Conservation (phyloP, 768 basidiomycete species). For the Pleurotus citrinopileatus region DNA sequence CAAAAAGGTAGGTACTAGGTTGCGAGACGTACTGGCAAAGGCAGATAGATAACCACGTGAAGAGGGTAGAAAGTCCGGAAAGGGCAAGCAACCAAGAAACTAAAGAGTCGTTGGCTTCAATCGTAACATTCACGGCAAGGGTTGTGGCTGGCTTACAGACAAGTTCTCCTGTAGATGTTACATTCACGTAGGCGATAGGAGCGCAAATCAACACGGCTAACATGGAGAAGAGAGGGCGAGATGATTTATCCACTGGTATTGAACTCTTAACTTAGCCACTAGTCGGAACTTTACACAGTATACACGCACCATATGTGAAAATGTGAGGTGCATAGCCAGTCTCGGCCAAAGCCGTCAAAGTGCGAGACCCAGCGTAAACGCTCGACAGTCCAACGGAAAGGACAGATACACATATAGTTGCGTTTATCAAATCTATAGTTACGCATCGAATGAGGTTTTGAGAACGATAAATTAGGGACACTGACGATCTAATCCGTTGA, state of each 20-base stretch:
- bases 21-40: slow-evolving; percentile 46
- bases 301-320: slow-evolving; percentile 31
- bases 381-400: slow-evolving; percentile 44
- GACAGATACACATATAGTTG: slow-evolving; percentile 43
- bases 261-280: background rate
- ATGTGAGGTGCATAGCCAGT: slow-evolving; percentile 44
- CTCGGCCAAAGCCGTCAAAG: slow-evolving; percentile 42
- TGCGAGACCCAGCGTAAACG: slow-evolving; percentile 44
- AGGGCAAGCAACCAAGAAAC: slow-evolving; percentile 43
- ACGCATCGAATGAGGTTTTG: background rate
- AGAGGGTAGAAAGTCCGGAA: slow-evolving; percentile 44
- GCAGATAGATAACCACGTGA: slow-evolving; percentile 44
- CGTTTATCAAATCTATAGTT: slow-evolving; percentile 35
- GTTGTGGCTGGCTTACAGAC: slow-evolving; percentile 31
- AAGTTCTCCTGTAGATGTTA: slow-evolving; percentile 28
- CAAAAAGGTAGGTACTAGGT: background rate
- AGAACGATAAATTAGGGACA: background rate
- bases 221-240: slow-evolving; percentile 42
- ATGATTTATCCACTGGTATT: slow-evolving; percentile 47
- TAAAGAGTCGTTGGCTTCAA: slow-evolving; percentile 12
- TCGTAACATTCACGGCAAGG: background rate
- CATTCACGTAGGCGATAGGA: slow-evolving; percentile 39
- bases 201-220: slow-evolving; percentile 33
- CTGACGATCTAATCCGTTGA: slow-evolving; percentile 40
- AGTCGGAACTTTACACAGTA: background rate